Percentiles rank a stretch among this genome's conserved stretches.
phyloP scores from a whole-genome alignment of 1,284 basidiomycete species.

The Ustilago esculenta region DNA sequence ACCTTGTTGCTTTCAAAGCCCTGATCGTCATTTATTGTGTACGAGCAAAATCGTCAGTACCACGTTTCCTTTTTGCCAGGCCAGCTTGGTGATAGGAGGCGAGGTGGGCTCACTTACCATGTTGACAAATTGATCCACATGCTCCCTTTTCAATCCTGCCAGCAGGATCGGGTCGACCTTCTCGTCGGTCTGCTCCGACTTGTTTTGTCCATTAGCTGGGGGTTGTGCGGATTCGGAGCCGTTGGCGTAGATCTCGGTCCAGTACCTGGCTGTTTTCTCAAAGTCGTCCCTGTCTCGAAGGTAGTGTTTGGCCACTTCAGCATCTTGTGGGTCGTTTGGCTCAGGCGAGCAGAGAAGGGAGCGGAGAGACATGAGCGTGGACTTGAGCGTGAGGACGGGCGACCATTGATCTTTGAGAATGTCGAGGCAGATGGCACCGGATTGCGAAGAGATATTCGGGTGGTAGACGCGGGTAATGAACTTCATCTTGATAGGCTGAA shows the following conservation, averaged over 20 bases:
- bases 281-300: conserved; percentile 86
- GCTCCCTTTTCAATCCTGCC: conserved; percentile 69
- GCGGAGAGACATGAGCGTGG: conserved; percentile 94
- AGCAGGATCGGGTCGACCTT: conserved; percentile 66
- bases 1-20: conserved; percentile 79
- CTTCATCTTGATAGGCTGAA: conserved; percentile 94
- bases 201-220: conserved; percentile 47
- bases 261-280: conserved; percentile 90
- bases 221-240: conserved; percentile 44
- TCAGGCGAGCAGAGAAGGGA: conserved; percentile 94
- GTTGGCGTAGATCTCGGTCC: conserved; percentile 70
- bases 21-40: conserved; percentile 5
- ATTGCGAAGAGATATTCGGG: conserved; percentile 93
- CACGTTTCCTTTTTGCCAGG: neutral
- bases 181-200: conserved; percentile 47
- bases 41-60: neutral
- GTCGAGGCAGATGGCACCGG: conserved; percentile 86
- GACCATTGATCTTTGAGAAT: conserved; percentile 73
- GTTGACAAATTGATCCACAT: conserved; percentile 69
- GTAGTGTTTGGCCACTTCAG: conserved; percentile 92
- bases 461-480: conserved; percentile 82
- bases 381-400: conserved; percentile 82
- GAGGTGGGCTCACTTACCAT: conserved; percentile 36
- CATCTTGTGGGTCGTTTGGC: conserved; percentile 96
- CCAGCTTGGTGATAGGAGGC: neutral